phyloP scores from a whole-genome alignment of 73 alveolate species.

The Breviolum minutum region DNA sequence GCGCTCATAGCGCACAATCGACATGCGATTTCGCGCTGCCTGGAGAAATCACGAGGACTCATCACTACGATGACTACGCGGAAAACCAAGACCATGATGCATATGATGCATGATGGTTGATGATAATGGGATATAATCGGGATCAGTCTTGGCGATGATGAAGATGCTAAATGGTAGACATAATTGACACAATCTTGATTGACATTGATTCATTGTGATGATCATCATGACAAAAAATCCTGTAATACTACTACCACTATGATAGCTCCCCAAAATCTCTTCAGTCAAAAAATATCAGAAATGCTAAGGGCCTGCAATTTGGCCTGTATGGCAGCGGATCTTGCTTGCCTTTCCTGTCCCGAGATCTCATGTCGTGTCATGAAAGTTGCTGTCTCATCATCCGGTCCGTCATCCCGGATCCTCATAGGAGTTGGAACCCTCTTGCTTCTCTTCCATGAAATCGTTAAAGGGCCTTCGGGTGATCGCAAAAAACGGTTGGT shows the following conservation, averaged over 20 bases:
- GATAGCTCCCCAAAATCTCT: too few species aligned
- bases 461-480: slow-evolving; percentile 72
- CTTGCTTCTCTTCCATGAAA: slow-evolving; percentile 75
- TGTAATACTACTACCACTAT: too few species aligned
- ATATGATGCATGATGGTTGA: too few species aligned
- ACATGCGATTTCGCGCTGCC: slow-evolving; percentile 89
- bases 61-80: background rate
- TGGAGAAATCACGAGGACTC: background rate
- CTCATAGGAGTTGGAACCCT: slow-evolving; percentile 74
- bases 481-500: background rate
- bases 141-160: too few species aligned
- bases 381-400: background rate
- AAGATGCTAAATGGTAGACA: too few species aligned
- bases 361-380: background rate
- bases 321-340: slow-evolving; percentile 89
- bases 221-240: too few species aligned
- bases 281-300: background rate
- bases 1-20: slow-evolving; percentile 87
- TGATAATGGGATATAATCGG: too few species aligned
- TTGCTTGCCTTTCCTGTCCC: slow-evolving; percentile 77
- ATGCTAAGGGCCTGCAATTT: slow-evolving; percentile 25
- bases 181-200: too few species aligned
- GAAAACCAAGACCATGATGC: too few species aligned
- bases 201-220: too few species aligned
- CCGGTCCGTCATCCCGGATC: background rate